These are phyloP conservation scores for Echinochloa phyllopogon DNA, from an alignment of 176 grass and related monocot species.

Conservation along the genomic window DNA sequence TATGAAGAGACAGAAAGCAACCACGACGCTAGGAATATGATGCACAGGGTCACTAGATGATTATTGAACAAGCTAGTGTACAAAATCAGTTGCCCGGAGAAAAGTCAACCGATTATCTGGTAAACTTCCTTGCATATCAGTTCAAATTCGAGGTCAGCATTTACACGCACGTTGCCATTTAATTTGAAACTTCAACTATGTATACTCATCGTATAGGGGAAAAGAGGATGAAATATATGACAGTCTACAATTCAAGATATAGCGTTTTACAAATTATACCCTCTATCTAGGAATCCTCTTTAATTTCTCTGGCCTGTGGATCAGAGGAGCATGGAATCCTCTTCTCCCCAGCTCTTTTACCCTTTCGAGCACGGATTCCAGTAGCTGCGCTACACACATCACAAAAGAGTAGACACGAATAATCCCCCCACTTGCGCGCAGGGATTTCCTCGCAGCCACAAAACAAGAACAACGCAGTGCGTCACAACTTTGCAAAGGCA, in stretches of 20 bases:
- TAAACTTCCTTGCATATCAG: background rate
- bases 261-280: background rate
- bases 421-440: background rate
- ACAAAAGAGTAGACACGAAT: background rate
- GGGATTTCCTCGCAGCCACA: constrained; percentile 13
- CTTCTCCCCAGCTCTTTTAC: background rate
- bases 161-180: too few species aligned
- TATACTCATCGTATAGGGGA: too few species aligned
- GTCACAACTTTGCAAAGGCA: constrained; percentile 22
- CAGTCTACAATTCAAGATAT: background rate
- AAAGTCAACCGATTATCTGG: background rate
- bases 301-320: background rate
- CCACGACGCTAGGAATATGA: background rate
- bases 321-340: background rate
- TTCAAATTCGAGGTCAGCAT: background rate
- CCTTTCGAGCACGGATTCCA: background rate
- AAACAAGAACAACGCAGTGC: constrained; percentile 22
- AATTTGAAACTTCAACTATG: too few species aligned
- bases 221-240: too few species aligned
- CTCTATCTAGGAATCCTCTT: background rate
- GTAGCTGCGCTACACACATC: background rate
- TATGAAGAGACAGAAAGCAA: background rate
- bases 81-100: background rate
- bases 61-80: background rate
- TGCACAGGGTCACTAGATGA: background rate